Conservation (phyloP, 148 eudicot genomes). For the Persicaria tinctoria region DNA sequence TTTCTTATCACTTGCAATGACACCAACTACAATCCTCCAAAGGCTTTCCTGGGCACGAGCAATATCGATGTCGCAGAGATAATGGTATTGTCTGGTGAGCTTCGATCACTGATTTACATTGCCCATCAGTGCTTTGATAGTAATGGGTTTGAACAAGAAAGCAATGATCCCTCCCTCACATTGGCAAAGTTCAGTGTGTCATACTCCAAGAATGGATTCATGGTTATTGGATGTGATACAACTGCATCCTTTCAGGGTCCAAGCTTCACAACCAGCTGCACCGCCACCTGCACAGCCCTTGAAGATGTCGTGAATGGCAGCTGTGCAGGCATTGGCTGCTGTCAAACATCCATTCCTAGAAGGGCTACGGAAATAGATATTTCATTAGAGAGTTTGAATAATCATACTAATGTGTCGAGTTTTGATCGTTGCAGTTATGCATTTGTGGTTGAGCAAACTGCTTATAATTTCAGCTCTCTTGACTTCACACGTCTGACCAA, state of each 20-base stretch:
- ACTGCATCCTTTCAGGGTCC: not conserved
- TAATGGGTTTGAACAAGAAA: not conserved
- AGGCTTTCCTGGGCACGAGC: not conserved
- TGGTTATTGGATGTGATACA: not conserved
- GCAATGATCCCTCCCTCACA: too few species aligned
- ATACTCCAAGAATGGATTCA: not conserved
- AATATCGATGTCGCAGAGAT: not conserved
- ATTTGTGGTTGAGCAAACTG: too few species aligned
- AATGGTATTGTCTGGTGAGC: not conserved
- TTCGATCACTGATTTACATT: too few species aligned
- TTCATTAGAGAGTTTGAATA: not conserved
- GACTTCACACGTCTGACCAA: too few species aligned
- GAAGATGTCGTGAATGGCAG: not conserved
- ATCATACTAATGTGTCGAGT: not conserved
- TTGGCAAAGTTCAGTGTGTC: too few species aligned
- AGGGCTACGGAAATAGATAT: not conserved
- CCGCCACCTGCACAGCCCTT: not conserved
- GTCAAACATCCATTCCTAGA: not conserved
- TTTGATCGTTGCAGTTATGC: too few species aligned
- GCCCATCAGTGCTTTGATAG: not conserved
- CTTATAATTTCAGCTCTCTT: too few species aligned
- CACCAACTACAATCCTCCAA: not conserved
- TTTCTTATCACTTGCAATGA: not conserved
- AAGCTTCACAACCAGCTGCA: not conserved
- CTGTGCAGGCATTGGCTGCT: constrained; percentile 1